These are phyloP conservation scores for Inga oerstediana DNA, from an alignment of 306 rosid species.

Conservation along the genomic window DNA sequence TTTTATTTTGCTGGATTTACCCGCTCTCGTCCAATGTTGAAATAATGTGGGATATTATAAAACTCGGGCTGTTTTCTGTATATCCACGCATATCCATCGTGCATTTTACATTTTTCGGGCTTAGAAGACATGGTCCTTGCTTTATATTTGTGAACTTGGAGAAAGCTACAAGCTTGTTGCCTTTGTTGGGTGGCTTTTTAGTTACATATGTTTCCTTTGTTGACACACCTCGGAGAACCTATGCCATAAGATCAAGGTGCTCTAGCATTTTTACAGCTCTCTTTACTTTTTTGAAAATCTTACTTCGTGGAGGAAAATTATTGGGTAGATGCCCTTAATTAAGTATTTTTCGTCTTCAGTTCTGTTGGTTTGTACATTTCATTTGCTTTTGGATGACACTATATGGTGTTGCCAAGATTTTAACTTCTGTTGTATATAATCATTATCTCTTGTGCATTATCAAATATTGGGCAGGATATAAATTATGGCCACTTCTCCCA, in stretches of 20 bases:
- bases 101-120: background rate
- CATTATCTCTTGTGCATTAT: slow-evolving; percentile 22
- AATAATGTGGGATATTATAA: slow-evolving; percentile 18
- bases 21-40: background rate
- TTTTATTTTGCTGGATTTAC: slow-evolving; percentile 14
- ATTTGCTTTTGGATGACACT: background rate
- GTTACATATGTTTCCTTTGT: background rate
- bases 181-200: slow-evolving; percentile 13
- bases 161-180: background rate
- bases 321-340: background rate
- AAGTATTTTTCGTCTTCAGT: slow-evolving; percentile 6
- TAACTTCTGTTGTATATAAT: background rate
- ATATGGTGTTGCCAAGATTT: background rate
- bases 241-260: background rate
- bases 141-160: slow-evolving; percentile 21
- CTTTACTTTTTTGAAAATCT: background rate
- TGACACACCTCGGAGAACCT: background rate
- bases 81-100: background rate
- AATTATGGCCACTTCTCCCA: slow-evolving; percentile 59
- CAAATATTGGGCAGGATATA: slow-evolving; percentile 47
- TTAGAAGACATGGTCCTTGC: slow-evolving; percentile 12
- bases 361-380: slow-evolving; percentile 6
- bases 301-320: background rate
- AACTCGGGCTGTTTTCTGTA: slow-evolving; percentile 12
- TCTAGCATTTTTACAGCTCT: slow-evolving; percentile 16